phyloP scores from a whole-genome alignment of 2,329 filamentous ascomycete species.

The Alternaria triticina region DNA sequence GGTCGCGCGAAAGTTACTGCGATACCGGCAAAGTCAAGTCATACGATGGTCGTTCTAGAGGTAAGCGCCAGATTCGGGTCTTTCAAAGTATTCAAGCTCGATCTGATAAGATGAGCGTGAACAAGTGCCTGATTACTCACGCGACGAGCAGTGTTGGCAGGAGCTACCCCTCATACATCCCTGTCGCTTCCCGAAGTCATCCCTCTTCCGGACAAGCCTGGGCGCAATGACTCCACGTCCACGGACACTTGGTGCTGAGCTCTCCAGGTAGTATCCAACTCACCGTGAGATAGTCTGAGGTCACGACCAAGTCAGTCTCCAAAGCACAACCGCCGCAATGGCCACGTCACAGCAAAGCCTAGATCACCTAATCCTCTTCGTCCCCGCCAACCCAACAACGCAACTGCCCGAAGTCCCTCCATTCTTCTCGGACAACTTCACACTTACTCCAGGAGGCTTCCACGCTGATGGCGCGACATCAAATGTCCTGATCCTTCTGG shows the following conservation, averaged over 20 bases:
- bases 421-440: slow-evolving; percentile 63
- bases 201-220: neutral
- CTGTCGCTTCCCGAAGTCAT: neutral
- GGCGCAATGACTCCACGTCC: neutral
- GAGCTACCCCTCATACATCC: neutral
- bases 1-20: neutral
- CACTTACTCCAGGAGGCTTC: slow-evolving; percentile 64
- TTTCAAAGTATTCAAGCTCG: too few relatives aligned
- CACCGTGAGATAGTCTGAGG: too few relatives aligned
- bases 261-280: neutral
- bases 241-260: neutral
- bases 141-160: neutral
- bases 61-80: too few relatives aligned
- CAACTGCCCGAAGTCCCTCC: slow-evolving; percentile 45
- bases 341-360: slow-evolving; percentile 44
- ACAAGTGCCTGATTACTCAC: too few relatives aligned
- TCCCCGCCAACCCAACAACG: slow-evolving; percentile 62
- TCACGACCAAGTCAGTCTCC: neutral
- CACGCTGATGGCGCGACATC: slow-evolving; percentile 66
- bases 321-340: neutral
- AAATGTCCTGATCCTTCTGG: slow-evolving; percentile 69
- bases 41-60: neutral
- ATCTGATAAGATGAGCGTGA: too few relatives aligned
- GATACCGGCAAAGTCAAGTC: too few relatives aligned
- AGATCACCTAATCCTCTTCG: slow-evolving; percentile 70